A percentile compares a stretch with the other conserved stretches of the same genome.
phyloP scores from a whole-genome alignment of 768 basidiomycete genomes.

The Mycena filopes region DNA sequence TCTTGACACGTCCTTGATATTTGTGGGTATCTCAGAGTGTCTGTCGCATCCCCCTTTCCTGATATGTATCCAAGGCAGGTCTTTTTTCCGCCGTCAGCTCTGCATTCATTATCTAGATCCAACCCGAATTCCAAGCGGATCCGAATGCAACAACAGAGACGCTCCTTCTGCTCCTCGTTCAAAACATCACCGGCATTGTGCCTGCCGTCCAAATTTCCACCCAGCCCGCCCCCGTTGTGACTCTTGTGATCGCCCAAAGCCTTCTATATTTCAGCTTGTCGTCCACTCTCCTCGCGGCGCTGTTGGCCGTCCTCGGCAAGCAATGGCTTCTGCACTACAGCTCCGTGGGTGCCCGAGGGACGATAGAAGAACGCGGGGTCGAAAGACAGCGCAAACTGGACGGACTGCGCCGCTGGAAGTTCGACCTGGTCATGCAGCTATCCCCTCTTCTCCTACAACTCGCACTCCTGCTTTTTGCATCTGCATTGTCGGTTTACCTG shows the following conservation, averaged over 20 bases:
- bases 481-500: background rate
- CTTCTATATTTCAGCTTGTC: slow-evolving; percentile 8
- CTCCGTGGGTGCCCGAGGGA: background rate
- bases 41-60: background rate
- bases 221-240: background rate
- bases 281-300: background rate
- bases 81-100: slow-evolving; percentile 16
- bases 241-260: slow-evolving; percentile 2
- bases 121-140: slow-evolving; percentile 1
- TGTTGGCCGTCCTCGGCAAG: slow-evolving; percentile 6
- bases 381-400: slow-evolving; percentile 7
- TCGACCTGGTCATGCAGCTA: slow-evolving; percentile 1
- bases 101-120: slow-evolving; percentile 10
- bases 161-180: background rate
- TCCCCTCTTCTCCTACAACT: slow-evolving; percentile 11
- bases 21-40: background rate
- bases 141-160: background rate
- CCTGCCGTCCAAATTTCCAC: background rate
- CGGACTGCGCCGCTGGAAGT: background rate
- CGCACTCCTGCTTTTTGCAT: background rate
- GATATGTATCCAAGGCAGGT: background rate
- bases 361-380: slow-evolving; percentile 8
- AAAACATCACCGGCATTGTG: background rate
- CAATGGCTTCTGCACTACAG: slow-evolving; percentile 11
- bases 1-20: background rate